Percentiles rank a stretch among this genome's conserved stretches.
Conservation (phyloP, 306 rosid genomes). For the Begonia fuchsioides region DNA sequence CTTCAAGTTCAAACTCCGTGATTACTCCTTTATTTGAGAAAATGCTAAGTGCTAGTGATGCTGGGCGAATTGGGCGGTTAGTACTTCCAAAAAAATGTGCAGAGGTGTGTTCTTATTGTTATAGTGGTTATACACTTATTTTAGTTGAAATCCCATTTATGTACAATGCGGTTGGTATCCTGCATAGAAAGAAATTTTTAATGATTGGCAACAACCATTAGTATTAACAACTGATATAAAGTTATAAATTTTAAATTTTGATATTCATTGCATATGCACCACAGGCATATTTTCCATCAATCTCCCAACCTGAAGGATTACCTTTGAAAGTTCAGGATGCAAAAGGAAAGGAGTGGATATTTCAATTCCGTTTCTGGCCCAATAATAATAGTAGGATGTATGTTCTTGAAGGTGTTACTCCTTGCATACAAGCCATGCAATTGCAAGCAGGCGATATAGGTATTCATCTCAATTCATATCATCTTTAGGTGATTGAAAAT, state of each 20-base stretch:
- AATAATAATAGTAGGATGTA: conserved; percentile 99
- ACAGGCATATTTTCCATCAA: conserved; percentile 97
- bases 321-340: conserved; percentile 95
- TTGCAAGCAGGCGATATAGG: conserved; percentile 98
- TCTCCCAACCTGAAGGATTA: conserved; percentile 94
- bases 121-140: no score
- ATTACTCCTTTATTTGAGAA: conserved; percentile 96
- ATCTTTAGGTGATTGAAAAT: background rate
- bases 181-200: no score
- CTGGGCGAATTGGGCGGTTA: conserved; percentile 95
- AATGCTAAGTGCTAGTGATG: conserved; percentile 95
- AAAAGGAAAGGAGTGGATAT: conserved; percentile 92
- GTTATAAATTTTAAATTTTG: no score
- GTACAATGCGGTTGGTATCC: no score
- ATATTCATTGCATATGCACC: no score
- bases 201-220: no score
- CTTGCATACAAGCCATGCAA: conserved; percentile 99
- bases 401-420: conserved; percentile 98
- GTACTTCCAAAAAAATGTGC: conserved; percentile 99
- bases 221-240: no score
- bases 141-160: no score
- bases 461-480: conserved; percentile 13
- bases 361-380: conserved; percentile 99
- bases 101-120: conserved; percentile 48
- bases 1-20: conserved; percentile 56